These are phyloP conservation scores for Quercus variabilis DNA, from an alignment of 306 rosid species.

Conservation along the genomic window DNA sequence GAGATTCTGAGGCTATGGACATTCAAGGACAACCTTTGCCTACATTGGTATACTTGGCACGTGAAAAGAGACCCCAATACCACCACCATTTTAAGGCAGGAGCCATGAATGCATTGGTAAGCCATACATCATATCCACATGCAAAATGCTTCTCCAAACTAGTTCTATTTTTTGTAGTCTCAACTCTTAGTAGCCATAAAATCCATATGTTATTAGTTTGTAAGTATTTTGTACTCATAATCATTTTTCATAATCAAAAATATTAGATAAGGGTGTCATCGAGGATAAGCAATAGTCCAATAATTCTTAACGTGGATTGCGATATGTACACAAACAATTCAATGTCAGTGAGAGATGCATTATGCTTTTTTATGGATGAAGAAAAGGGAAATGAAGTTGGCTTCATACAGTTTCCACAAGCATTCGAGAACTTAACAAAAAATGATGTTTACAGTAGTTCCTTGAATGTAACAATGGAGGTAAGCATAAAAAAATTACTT, in stretches of 20 bases:
- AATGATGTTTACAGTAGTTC: background rate
- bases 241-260: background rate
- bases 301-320: too few species aligned
- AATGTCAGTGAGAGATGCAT: too few species aligned
- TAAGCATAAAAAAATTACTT: background rate
- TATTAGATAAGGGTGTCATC: background rate
- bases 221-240: background rate
- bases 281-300: background rate
- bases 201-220: too few species aligned
- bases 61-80: too few species aligned
- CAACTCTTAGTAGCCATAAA: too few species aligned
- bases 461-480: background rate
- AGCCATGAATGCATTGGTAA: background rate
- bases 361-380: background rate
- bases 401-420: background rate
- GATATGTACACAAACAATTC: too few species aligned
- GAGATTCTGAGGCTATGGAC: background rate
- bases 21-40: background rate
- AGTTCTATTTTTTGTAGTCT: too few species aligned
- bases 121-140: background rate
- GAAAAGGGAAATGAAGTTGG: background rate
- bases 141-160: too few species aligned
- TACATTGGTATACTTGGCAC: background rate
- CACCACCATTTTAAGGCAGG: constrained; percentile 6
- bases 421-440: background rate